These are phyloP conservation scores for Eucalyptus polybractea DNA, from an alignment of 345 rosid genomes.

Conservation along the genomic window DNA sequence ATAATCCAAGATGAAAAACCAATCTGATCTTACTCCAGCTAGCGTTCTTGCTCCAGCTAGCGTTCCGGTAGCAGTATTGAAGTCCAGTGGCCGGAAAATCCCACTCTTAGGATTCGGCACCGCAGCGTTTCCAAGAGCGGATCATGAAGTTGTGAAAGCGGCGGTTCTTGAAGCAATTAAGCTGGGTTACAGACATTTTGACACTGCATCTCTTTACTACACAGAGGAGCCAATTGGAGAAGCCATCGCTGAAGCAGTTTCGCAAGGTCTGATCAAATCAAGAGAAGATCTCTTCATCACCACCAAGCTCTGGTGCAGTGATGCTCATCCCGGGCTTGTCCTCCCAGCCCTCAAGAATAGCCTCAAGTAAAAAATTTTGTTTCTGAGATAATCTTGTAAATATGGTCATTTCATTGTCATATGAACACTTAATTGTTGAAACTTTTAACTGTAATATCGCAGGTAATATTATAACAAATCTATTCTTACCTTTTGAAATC, in stretches of 20 bases:
- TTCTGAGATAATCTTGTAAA: not conserved
- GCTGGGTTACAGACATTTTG: conserved; percentile 34
- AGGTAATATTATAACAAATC: not conserved
- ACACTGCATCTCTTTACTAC: conserved; percentile 20
- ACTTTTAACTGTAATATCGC: not conserved
- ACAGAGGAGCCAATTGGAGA: conserved; percentile 29
- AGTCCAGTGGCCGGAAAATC: conserved; percentile 4
- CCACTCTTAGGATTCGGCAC: conserved; percentile 25
- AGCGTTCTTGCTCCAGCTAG: not conserved
- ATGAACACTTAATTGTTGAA: not conserved
- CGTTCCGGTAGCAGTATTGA: conserved; percentile 3
- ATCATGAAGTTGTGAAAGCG: not conserved
- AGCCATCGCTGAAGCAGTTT: conserved; percentile 29
- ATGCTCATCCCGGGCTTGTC: conserved; percentile 40
- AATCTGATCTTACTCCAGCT: not conserved
- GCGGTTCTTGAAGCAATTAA: conserved; percentile 23
- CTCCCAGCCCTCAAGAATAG: conserved; percentile 28
- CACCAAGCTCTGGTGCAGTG: conserved; percentile 49
- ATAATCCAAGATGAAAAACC: not conserved
- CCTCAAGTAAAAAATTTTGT: conserved; percentile 4
- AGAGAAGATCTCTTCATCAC: conserved; percentile 49
- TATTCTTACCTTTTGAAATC: not conserved
- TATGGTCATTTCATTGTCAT: not conserved
- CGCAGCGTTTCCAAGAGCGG: not conserved
- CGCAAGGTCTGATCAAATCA: conserved; percentile 20